Conservation (phyloP, 148 eudicot species). For the Rhododendron vialii region DNA sequence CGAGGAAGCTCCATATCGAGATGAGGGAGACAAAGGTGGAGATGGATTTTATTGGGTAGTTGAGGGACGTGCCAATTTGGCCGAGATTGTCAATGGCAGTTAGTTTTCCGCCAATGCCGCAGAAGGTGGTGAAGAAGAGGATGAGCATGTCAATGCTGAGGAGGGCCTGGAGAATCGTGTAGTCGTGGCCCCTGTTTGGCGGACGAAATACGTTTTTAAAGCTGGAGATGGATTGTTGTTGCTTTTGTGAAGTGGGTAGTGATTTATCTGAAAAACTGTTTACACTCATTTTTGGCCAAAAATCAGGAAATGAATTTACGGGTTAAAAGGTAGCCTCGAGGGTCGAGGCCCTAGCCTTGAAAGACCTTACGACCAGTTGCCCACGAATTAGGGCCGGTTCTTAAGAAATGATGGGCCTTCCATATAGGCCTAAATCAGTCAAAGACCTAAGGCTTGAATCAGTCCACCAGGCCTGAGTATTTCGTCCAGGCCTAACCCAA, state of each 20-base stretch:
- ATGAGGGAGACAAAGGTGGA: slow-evolving; percentile 29
- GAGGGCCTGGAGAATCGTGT: slow-evolving; percentile 45
- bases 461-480: too few species aligned
- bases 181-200: slow-evolving; percentile 38
- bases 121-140: slow-evolving; percentile 28
- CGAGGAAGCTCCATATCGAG: slow-evolving; percentile 34
- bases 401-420: too few species aligned
- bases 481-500: too few species aligned
- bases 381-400: too few species aligned
- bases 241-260: neutral
- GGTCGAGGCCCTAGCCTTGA: too few species aligned
- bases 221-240: slow-evolving; percentile 19
- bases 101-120: slow-evolving; percentile 37
- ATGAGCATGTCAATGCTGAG: slow-evolving; percentile 42
- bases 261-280: neutral
- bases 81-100: slow-evolving; percentile 42
- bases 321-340: too few species aligned
- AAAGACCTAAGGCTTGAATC: too few species aligned
- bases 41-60: slow-evolving; percentile 24
- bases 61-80: slow-evolving; percentile 31
- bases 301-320: too few species aligned
- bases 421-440: too few species aligned
- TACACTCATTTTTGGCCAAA: too few species aligned
- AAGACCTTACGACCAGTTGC: too few species aligned
- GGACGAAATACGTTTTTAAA: slow-evolving; percentile 25